A percentile compares a stretch with the other conserved stretches of the same genome.
These are phyloP conservation scores for Botrytis sinoallii DNA, from an alignment of 2,329 filamentous ascomycete genomes.

Conservation along the genomic window DNA sequence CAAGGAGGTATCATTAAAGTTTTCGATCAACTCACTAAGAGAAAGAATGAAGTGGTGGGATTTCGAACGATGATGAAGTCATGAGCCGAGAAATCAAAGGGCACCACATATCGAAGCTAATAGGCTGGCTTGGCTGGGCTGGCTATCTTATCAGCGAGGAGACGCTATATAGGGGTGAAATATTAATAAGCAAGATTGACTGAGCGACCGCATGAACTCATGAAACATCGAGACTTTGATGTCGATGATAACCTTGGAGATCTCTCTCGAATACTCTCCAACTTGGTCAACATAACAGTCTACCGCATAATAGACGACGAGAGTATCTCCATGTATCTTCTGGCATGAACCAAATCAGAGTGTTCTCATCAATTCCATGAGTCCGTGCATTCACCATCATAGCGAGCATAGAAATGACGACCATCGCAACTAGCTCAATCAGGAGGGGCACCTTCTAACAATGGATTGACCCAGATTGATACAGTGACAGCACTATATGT, in stretches of 20 bases:
- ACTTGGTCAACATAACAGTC: not conserved
- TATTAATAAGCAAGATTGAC: not conserved
- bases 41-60: not conserved
- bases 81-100: constrained; percentile 1
- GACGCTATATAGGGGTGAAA: not conserved
- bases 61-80: constrained; percentile 2
- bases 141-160: not conserved
- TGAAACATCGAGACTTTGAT: too few species aligned
- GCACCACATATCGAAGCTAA: not conserved
- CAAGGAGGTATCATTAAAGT: not conserved
- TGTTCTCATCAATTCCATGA: not conserved
- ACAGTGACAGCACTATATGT: not conserved
- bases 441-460: not conserved
- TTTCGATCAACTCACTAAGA: not conserved
- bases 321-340: not conserved
- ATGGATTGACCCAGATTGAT: not conserved
- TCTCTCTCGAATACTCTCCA: not conserved
- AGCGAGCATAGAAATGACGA: not conserved
- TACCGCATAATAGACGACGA: not conserved
- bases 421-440: not conserved
- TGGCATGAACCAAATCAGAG: not conserved
- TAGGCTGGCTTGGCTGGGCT: not conserved
- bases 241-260: not conserved
- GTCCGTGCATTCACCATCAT: not conserved
- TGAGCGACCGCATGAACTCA: not conserved